These are phyloP conservation scores for Hymenoscyphus occultus DNA, from an alignment of 2,329 filamentous ascomycete genomes.

Conservation along the genomic window DNA sequence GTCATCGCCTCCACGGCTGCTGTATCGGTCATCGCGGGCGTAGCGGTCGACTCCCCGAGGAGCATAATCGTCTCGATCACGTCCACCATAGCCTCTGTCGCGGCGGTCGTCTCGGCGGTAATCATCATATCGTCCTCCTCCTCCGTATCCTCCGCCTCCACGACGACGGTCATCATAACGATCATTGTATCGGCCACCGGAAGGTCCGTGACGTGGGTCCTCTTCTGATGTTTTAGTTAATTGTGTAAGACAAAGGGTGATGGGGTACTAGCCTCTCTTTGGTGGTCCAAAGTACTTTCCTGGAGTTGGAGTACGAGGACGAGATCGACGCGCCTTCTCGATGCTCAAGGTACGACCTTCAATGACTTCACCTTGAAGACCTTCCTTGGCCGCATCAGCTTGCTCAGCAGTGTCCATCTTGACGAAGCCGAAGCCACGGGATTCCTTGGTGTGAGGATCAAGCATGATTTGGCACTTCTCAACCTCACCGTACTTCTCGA, in stretches of 20 bases:
- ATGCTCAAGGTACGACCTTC: constrained; percentile 96
- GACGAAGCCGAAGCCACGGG: constrained; percentile 97
- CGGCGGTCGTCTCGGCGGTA: constrained; percentile 43
- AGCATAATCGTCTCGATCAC: constrained; percentile 39
- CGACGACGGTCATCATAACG: constrained; percentile 46
- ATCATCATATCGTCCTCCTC: constrained; percentile 30
- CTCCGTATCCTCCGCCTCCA: constrained; percentile 33
- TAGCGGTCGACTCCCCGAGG: constrained; percentile 25
- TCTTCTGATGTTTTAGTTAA: constrained; percentile 44
- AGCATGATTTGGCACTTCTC: constrained; percentile 99
- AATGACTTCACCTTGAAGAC: constrained; percentile 89
- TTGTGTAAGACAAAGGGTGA: constrained; percentile 38
- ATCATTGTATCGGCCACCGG: constrained; percentile 41
- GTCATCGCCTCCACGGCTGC: constrained; percentile 39
- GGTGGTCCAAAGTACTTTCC: constrained; percentile 99
- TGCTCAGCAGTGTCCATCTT: constrained; percentile 97
- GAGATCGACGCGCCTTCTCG: constrained; percentile 94
- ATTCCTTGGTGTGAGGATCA: constrained; percentile 97
- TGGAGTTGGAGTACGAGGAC: constrained; percentile 91
- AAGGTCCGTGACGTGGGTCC: constrained; percentile 46
- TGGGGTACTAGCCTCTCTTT: constrained; percentile 76
- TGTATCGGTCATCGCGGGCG: constrained; percentile 18
- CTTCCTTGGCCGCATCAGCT: constrained; percentile 95
- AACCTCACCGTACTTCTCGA: constrained; percentile 98
- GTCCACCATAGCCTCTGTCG: constrained; percentile 41